Percentiles rank a stretch among this genome's conserved stretches.
phyloP scores from a whole-genome alignment of 2,329 filamentous ascomycete species.

The Exophiala xenobiotica region DNA sequence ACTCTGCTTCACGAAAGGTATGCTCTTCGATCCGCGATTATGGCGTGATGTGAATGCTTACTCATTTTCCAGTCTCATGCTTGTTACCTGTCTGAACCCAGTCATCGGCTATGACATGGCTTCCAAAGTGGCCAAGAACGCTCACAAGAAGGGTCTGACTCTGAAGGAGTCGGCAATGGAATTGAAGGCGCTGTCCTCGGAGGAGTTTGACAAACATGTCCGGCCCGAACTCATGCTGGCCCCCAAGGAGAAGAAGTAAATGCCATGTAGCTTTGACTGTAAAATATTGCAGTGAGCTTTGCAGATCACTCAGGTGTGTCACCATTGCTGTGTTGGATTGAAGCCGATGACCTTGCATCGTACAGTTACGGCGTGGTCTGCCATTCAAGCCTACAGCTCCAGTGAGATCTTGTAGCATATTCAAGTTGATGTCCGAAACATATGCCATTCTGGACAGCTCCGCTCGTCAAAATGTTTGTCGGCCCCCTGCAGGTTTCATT shows the following conservation, averaged over 20 bases:
- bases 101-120: constrained; percentile 98
- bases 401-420: too few species aligned
- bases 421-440: too few species aligned
- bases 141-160: constrained; percentile 95
- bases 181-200: constrained; percentile 80
- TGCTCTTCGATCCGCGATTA: too few species aligned
- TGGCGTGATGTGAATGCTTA: constrained; percentile 10
- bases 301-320: too few species aligned
- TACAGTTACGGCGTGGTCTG: too few species aligned
- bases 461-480: too few species aligned
- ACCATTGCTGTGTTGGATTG: too few species aligned
- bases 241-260: constrained; percentile 66
- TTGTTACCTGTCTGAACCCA: constrained; percentile 95
- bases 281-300: too few species aligned
- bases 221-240: constrained; percentile 93
- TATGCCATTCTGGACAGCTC: too few species aligned
- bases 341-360: too few species aligned
- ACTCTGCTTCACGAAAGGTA: constrained; percentile 93
- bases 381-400: too few species aligned
- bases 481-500: too few species aligned
- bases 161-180: constrained; percentile 93
- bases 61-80: constrained; percentile 73
- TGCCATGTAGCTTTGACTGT: not conserved
- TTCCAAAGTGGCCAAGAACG: constrained; percentile 95
- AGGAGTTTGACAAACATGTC: constrained; percentile 88